Evolutionary conservation across 73 alveolate genomes (phyloP).

Genomic region (Effrenium voratum): DNA sequence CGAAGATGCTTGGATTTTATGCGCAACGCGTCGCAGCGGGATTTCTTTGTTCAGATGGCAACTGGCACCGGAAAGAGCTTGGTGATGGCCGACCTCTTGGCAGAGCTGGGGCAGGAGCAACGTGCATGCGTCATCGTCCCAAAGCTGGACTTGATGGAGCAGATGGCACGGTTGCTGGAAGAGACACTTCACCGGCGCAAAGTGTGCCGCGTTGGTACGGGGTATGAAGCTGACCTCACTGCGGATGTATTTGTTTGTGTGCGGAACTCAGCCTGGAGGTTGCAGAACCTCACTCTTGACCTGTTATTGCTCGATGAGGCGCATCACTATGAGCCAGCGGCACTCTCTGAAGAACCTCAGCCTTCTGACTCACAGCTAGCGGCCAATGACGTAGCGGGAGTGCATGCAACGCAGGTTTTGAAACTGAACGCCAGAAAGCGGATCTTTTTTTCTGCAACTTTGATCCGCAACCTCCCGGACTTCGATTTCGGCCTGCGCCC

Average conservation of each 20-base stretch:
- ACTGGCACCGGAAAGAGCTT: constrained; percentile 35
- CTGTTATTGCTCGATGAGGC: constrained; percentile 20
- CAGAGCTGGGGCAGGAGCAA: neutral
- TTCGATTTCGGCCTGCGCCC: constrained; percentile 25
- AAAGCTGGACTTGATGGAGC: constrained; percentile 47
- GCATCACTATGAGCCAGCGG: constrained; percentile 26
- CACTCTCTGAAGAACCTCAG: neutral
- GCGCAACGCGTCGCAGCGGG: neutral
- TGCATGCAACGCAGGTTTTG: constrained; percentile 1
- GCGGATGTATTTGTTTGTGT: constrained; percentile 32
- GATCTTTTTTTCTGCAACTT: constrained; percentile 25
- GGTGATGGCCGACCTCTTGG: constrained; percentile 41
- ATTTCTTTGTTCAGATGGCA: constrained; percentile 42
- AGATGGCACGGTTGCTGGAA: constrained; percentile 3
- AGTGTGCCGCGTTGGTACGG: constrained; percentile 12
- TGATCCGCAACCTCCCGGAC: neutral
- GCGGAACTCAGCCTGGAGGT: constrained; percentile 30
- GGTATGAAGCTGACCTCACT: neutral
- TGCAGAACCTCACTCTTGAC: neutral
- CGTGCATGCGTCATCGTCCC: constrained; percentile 20
- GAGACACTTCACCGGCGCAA: neutral
- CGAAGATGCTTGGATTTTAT: neutral
- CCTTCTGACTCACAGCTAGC: no score
- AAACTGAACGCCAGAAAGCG: neutral
- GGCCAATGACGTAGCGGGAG: neutral